These are phyloP conservation scores for Phanerodontia chrysosporium DNA, from an alignment of 768 basidiomycete genomes.

Conservation along the genomic window DNA sequence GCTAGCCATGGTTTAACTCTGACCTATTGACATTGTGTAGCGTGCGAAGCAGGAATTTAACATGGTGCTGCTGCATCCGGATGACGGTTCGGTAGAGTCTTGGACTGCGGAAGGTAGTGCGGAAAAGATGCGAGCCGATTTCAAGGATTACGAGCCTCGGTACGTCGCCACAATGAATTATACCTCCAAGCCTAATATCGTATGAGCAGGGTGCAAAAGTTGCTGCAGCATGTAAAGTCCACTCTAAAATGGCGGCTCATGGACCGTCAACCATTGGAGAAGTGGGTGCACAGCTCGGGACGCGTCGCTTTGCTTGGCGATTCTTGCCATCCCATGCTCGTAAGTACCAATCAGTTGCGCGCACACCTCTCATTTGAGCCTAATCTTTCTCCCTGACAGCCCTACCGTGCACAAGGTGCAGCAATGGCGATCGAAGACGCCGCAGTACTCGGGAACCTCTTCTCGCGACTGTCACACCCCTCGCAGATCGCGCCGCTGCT, in stretches of 20 bases:
- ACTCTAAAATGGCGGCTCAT: slow-evolving; percentile 41
- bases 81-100: slow-evolving; percentile 37
- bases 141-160: slow-evolving; percentile 39
- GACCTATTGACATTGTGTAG: slow-evolving; percentile 15
- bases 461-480: slow-evolving; percentile 40
- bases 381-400: slow-evolving; percentile 25
- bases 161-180: slow-evolving; percentile 12
- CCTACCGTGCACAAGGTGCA: slow-evolving; percentile 40
- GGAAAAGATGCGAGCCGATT: slow-evolving; percentile 39
- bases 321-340: slow-evolving; percentile 41
- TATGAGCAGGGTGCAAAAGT: slow-evolving; percentile 30
- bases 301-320: slow-evolving; percentile 36
- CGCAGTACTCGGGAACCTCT: slow-evolving; percentile 41
- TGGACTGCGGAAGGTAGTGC: slow-evolving; percentile 40
- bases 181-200: neutral
- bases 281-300: slow-evolving; percentile 34
- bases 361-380: too few relatives aligned
- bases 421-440: slow-evolving; percentile 49
- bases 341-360: too few relatives aligned
- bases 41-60: slow-evolving; percentile 33
- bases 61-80: slow-evolving; percentile 34
- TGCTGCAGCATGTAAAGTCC: slow-evolving; percentile 31
- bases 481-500: slow-evolving; percentile 43
- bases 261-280: slow-evolving; percentile 36
- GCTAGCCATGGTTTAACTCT: neutral